Conservation (phyloP, 805 yeast genomes). For the Kazachstania viticola region DNA sequence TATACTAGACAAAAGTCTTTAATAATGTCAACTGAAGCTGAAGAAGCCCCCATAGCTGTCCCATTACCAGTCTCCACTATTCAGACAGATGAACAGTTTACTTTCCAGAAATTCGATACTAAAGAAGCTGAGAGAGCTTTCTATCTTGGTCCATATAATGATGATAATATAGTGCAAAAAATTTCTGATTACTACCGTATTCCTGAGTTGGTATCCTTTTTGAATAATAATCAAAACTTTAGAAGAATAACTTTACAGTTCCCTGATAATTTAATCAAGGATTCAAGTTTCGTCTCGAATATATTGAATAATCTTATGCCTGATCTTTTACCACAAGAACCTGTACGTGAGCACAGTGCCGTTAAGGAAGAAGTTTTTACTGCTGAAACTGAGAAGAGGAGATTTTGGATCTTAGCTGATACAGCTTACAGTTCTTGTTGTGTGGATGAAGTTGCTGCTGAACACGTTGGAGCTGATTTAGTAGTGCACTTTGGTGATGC, state of each 20-base stretch:
- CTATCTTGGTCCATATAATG: conserved; percentile 19
- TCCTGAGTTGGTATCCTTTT: conserved; percentile 32
- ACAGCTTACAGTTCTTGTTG: conserved; percentile 94
- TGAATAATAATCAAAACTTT: conserved; percentile 29
- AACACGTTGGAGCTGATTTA: conserved; percentile 75
- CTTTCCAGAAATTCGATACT: conserved; percentile 33
- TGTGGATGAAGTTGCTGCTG: conserved; percentile 93
- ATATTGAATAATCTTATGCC: conserved; percentile 33
- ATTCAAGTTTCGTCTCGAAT: conserved; percentile 61
- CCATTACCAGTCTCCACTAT: conserved; percentile 71
- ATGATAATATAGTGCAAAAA: conserved; percentile 19
- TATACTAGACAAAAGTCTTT: too few relatives aligned
- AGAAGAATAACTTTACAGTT: conserved; percentile 71
- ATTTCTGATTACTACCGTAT: conserved; percentile 46
- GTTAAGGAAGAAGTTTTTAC: conserved; percentile 1
- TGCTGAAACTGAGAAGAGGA: conserved; percentile 15
- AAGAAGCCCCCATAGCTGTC: conserved; percentile 10
- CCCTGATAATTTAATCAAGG: conserved; percentile 71
- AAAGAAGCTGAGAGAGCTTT: conserved; percentile 16
- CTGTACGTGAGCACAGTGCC: too few relatives aligned
- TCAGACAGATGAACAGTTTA: conserved; percentile 50
- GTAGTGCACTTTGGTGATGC: conserved; percentile 94
- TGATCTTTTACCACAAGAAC: too few relatives aligned
- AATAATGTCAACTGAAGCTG: conserved; percentile 1
- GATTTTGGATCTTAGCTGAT: conserved; percentile 81